phyloP scores from a whole-genome alignment of 805 yeast species.

The Candida rishiriensis region DNA sequence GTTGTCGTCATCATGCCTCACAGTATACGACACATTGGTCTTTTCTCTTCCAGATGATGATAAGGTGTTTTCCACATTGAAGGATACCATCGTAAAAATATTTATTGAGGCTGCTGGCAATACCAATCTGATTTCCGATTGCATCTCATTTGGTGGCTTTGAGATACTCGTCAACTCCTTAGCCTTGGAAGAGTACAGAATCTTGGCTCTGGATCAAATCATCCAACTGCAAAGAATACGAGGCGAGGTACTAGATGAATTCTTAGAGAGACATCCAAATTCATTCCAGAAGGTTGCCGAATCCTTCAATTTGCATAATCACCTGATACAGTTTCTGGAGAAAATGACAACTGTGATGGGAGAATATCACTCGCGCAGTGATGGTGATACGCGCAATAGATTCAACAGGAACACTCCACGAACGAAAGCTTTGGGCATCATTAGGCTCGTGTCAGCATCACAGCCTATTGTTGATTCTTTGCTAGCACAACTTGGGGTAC shows the following conservation, averaged over 20 bases:
- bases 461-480: background rate
- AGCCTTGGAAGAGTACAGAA: constrained; percentile 9
- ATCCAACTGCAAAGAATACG: constrained; percentile 6
- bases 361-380: background rate
- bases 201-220: constrained; percentile 7
- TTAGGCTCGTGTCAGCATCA: background rate
- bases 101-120: constrained; percentile 15
- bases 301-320: background rate
- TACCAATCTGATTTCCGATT: constrained; percentile 2
- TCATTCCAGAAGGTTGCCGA: constrained; percentile 8
- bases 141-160: constrained; percentile 12
- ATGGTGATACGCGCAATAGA: background rate
- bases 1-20: constrained; percentile 12
- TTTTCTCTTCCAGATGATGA: constrained; percentile 4
- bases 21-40: constrained; percentile 9
- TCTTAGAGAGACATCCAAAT: constrained; percentile 9
- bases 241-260: constrained; percentile 13
- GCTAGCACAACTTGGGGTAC: background rate
- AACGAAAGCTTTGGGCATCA: background rate
- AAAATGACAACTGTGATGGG: too few species aligned
- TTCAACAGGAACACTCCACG: background rate
- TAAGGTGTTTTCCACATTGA: constrained; percentile 3
- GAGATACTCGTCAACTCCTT: constrained; percentile 14
- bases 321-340: background rate
- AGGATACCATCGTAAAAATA: constrained; percentile 9